Evolutionary conservation across 108 stramenopile species (phyloP).

Genomic region (Nitzschia palea): DNA sequence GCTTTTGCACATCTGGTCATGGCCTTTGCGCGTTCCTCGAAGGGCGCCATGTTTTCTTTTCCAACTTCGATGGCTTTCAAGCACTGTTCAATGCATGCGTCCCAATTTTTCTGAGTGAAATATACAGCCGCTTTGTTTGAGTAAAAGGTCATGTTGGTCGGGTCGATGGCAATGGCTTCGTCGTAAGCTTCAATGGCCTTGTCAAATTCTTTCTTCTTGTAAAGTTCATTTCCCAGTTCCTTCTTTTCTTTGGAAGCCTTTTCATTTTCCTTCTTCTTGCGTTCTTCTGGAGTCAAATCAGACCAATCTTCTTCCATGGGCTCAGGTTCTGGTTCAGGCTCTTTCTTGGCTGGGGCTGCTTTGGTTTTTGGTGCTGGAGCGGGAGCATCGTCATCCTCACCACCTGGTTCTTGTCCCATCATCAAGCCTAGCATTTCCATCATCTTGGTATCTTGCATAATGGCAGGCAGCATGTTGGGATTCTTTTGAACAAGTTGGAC

Average conservation of each 20-base stretch:
- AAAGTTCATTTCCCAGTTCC: constrained; percentile 89
- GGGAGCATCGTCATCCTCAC: constrained; percentile 40
- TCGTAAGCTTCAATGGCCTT: constrained; percentile 96
- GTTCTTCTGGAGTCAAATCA: constrained; percentile 79
- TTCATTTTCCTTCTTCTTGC: constrained; percentile 78
- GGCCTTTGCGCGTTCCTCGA: constrained; percentile 95
- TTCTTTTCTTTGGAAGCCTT: constrained; percentile 79
- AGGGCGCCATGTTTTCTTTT: constrained; percentile 86
- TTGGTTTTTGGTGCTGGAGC: constrained; percentile 24
- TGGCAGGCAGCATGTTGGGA: constrained; percentile 80
- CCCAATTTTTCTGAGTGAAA: constrained; percentile 91
- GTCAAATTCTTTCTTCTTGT: constrained; percentile 94
- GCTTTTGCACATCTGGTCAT: constrained; percentile 92
- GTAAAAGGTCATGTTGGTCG: constrained; percentile 93
- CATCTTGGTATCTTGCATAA: constrained; percentile 87
- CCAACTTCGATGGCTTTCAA: constrained; percentile 90
- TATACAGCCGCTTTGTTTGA: constrained; percentile 97
- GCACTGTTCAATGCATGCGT: constrained; percentile 85
- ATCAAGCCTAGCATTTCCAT: constrained; percentile 74
- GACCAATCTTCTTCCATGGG: constrained; percentile 79
- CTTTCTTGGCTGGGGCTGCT: constrained; percentile 21
- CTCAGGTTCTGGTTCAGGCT: constrained; percentile 37
- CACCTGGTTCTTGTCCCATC: constrained; percentile 51
- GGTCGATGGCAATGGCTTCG: constrained; percentile 95
- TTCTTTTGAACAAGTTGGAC: constrained; percentile 84